phyloP scores from a whole-genome alignment of 2,329 filamentous ascomycete genomes.

The Calycina marina region DNA sequence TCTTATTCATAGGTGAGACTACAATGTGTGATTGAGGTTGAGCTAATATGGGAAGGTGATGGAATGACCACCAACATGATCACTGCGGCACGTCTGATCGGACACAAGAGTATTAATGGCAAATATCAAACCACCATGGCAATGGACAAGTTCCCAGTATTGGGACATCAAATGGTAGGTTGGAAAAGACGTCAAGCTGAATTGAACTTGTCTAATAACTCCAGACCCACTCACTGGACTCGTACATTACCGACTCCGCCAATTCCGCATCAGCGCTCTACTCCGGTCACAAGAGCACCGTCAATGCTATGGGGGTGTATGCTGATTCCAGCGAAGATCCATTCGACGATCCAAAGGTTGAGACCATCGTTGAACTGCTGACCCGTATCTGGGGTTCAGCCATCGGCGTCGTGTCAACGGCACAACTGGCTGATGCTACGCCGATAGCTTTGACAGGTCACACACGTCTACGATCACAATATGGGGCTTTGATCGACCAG shows the following conservation, averaged over 20 bases:
- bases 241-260: conserved; percentile 75
- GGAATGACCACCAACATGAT: conserved; percentile 67
- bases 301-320: conserved; percentile 69
- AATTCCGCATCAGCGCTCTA: conserved; percentile 75
- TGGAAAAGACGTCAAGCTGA: not conserved
- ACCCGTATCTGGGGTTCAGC: conserved; percentile 49
- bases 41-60: conserved; percentile 22
- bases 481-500: conserved; percentile 60
- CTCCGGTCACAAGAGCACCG: conserved; percentile 69
- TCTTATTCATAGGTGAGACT: conserved; percentile 61
- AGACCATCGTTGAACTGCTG: conserved; percentile 69
- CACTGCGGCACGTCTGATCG: conserved; percentile 66
- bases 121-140: conserved; percentile 64
- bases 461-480: conserved; percentile 53
- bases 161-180: conserved; percentile 64
- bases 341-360: conserved; percentile 77
- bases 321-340: conserved; percentile 58
- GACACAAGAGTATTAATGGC: conserved; percentile 71
- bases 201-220: conserved; percentile 2
- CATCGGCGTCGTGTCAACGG: conserved; percentile 60
- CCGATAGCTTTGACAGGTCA: conserved; percentile 63
- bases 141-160: conserved; percentile 71
- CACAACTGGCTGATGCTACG: conserved; percentile 68
- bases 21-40: not conserved
- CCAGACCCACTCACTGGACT: conserved; percentile 66